Evolutionary conservation across 305 asterid species (phyloP).

Genomic region (Coffea humblotiana): DNA sequence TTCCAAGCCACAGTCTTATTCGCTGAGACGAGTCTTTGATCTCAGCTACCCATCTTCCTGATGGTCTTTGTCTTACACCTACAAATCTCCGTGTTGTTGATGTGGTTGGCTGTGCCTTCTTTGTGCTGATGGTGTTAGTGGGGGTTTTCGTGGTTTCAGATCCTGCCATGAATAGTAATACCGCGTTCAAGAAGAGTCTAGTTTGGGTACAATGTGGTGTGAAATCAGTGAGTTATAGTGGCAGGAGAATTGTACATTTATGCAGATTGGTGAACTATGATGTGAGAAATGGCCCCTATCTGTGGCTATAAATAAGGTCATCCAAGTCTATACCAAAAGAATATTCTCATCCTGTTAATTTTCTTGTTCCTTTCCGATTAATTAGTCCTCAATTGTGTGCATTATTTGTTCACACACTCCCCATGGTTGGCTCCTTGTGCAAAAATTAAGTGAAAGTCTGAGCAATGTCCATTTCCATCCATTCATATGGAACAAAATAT

Average conservation of each 20-base stretch:
- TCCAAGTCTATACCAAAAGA: slow-evolving; percentile 4
- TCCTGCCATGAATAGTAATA: slow-evolving; percentile 41
- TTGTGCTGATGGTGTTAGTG: slow-evolving; percentile 23
- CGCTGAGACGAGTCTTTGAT: slow-evolving; percentile 83
- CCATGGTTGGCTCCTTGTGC: background rate
- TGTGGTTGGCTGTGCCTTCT: slow-evolving; percentile 34
- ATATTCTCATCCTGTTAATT: slow-evolving; percentile 18
- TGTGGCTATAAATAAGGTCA: slow-evolving; percentile 33
- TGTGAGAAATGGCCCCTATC: slow-evolving; percentile 10
- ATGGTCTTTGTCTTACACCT: slow-evolving; percentile 82
- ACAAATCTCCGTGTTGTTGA: slow-evolving; percentile 52
- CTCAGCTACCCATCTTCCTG: slow-evolving; percentile 95
- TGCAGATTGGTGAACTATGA: slow-evolving; percentile 28
- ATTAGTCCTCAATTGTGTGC: slow-evolving; percentile 12
- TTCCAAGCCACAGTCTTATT: slow-evolving; percentile 83
- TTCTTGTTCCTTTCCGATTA: slow-evolving; percentile 1
- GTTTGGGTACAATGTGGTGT: background rate
- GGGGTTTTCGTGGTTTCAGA: slow-evolving; percentile 37
- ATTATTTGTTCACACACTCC: background rate
- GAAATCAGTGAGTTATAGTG: background rate
- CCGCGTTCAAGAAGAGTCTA: background rate
- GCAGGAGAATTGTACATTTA: slow-evolving; percentile 5
- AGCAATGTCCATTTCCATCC: no score
- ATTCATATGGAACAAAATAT: background rate
- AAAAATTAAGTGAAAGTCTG: background rate